These are phyloP conservation scores for Starmerella tilneyi DNA, from an alignment of 805 yeast genomes.

Conservation along the genomic window DNA sequence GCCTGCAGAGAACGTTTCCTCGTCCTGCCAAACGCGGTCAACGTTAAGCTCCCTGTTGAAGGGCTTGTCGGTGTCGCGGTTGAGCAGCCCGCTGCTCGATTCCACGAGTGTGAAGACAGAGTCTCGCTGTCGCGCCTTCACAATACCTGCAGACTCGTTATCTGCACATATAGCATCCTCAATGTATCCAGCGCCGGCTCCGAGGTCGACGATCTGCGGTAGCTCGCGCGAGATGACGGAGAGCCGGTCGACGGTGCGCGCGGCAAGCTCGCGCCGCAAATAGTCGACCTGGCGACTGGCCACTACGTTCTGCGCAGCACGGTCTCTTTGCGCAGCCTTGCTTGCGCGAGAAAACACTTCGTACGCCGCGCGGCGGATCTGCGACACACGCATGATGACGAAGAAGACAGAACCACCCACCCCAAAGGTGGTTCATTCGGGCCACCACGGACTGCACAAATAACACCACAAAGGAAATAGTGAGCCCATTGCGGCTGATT, in stretches of 20 bases:
- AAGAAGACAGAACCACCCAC: neutral
- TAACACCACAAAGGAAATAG: too few relatives aligned
- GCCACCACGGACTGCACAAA: too few relatives aligned
- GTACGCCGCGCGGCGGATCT: slow-evolving; percentile 31
- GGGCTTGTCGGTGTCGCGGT: slow-evolving; percentile 40
- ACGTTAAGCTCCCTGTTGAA: slow-evolving; percentile 40
- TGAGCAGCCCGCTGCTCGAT: slow-evolving; percentile 43
- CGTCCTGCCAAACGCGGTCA: slow-evolving; percentile 51
- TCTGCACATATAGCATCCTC: slow-evolving; percentile 35
- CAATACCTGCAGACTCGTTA: slow-evolving; percentile 43
- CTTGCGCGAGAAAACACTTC: slow-evolving; percentile 54
- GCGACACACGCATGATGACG: slow-evolving; percentile 12
- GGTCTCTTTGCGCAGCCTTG: slow-evolving; percentile 51
- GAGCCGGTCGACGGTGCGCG: slow-evolving; percentile 61
- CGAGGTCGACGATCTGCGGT: slow-evolving; percentile 55
- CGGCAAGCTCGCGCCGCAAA: slow-evolving; percentile 62
- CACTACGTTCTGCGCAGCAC: slow-evolving; percentile 40
- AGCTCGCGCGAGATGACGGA: slow-evolving; percentile 61
- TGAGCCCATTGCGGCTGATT: too few relatives aligned
- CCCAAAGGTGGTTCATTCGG: too few relatives aligned
- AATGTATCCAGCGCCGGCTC: slow-evolving; percentile 61
- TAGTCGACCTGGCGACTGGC: slow-evolving; percentile 55
- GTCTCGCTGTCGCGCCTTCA: slow-evolving; percentile 38
- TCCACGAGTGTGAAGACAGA: slow-evolving; percentile 57
- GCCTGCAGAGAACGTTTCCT: slow-evolving; percentile 37